phyloP scores from a whole-genome alignment of 2,329 filamentous ascomycete species.

The Echinosphaeria canescens region DNA sequence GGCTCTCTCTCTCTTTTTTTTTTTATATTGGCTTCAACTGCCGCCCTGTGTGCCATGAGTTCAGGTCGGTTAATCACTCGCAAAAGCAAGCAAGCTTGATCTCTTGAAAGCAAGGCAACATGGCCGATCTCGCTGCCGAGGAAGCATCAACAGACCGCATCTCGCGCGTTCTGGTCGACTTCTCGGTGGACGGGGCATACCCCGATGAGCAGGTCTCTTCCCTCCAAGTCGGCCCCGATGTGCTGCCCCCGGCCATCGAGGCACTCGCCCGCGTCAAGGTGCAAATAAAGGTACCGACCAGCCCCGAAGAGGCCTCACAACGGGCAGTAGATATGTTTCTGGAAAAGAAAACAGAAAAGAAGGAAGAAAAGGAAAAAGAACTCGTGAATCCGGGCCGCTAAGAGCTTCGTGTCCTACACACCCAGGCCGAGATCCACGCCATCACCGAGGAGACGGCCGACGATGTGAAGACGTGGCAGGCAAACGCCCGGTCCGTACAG shows the following conservation, averaged over 20 bases:
- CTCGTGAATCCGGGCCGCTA: neutral
- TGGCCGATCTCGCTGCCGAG: too few relatives aligned
- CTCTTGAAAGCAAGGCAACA: too few relatives aligned
- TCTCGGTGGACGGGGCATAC: slow-evolving; percentile 25
- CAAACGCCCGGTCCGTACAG: slow-evolving; percentile 65
- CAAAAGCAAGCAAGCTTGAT: too few relatives aligned
- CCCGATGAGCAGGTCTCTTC: slow-evolving; percentile 23
- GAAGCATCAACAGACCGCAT: slow-evolving; percentile 6
- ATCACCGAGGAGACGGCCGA: slow-evolving; percentile 59
- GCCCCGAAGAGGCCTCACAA: too few relatives aligned
- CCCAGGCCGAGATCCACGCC: slow-evolving; percentile 49
- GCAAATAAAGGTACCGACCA: slow-evolving; percentile 18
- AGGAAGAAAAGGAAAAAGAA: too few relatives aligned
- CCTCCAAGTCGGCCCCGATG: slow-evolving; percentile 10
- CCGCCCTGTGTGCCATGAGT: too few relatives aligned
- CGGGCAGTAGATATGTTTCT: too few relatives aligned
- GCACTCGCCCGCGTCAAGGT: slow-evolving; percentile 18
- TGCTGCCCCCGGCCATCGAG: slow-evolving; percentile 17
- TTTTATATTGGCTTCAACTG: too few relatives aligned
- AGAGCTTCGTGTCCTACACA: slow-evolving; percentile 1
- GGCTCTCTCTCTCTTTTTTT: too few relatives aligned
- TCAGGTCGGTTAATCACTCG: too few relatives aligned
- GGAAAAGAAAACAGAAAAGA: too few relatives aligned
- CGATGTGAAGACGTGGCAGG: slow-evolving; percentile 72
- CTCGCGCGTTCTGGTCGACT: slow-evolving; percentile 40